Base-by-base conservation (phyloP, 257 asterid genomes). In the Scutellaria galericulata region DNA sequence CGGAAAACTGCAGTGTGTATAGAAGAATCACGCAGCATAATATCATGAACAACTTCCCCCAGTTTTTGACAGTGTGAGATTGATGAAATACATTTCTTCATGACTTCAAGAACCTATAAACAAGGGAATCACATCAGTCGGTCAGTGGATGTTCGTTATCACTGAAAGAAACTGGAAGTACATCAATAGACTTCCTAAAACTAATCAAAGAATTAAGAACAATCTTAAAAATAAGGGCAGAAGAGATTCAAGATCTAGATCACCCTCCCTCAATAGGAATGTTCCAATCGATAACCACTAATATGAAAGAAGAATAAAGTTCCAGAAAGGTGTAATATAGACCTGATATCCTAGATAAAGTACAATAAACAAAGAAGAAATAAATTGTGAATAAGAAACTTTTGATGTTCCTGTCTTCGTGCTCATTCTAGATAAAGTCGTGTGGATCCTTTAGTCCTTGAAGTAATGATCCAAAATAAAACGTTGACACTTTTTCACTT, bases 11-110 rank as follows among this genome's bases (percentile, higher is more conserved):
- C 82, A 71, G 84, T 81, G 87, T 91, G 98, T 75, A 95, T 74
- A 72, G 98, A 95, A 75, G 96, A 84, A 84, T 95, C 98, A 78
- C 70, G 73, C 72, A 90, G 84, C 81, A 91, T 71, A 63, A 88
- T 81, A 84, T 86, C 90, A 68, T 77, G 80, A 81, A 88, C 80
- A 67, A 77, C 76, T 68, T 81, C 84, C 56, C 97, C 92, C 80
- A 88, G 79, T 79, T 82, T 86, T 63, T 63, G 87, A 75, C 75
- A 48, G 81, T 69, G 73, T 27, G 96, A 76, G 71, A 81, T 67
- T 18, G 86, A 73, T 65, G 64, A 79, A 64, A 86, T 82, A 80
- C 96, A 87, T 79, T 85, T 86, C 87, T 83, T 91, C 78, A 92
- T 72, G 64, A 91, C 95, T 76, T 89, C 93, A 76, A 94, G 93